Conservation (phyloP, 495 filamentous ascomycete genomes). For the Aspergillus nidulans region DNA sequence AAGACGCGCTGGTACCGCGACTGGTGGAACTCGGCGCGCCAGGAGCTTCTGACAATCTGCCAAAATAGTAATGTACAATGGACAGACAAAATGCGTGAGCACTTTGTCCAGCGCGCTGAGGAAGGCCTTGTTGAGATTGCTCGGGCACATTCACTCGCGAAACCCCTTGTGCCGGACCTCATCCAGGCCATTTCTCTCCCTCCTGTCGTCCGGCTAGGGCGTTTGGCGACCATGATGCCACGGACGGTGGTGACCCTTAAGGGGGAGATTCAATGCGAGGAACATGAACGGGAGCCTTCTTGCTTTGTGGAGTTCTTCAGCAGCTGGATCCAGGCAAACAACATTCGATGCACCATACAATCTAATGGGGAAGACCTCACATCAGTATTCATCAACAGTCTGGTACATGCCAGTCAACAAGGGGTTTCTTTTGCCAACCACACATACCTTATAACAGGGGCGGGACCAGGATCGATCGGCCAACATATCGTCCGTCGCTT, state of each 20-base stretch:
- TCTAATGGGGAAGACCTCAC: not conserved
- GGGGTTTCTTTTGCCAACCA: slow-evolving; percentile 7
- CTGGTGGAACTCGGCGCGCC: not conserved
- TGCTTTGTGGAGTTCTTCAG: not conserved
- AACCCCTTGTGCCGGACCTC: not conserved
- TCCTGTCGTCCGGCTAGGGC: not conserved
- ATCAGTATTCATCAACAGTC: not conserved
- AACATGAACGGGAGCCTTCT: not conserved
- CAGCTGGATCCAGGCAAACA: not conserved
- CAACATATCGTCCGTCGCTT: slow-evolving; percentile 13
- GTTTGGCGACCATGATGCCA: not conserved
- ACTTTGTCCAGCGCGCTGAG: not conserved
- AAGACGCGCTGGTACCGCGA: not conserved
- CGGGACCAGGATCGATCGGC: slow-evolving; percentile 23
- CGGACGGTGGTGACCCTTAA: not conserved
- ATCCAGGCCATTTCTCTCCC: not conserved
- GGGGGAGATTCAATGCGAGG: not conserved
- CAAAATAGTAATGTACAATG: not conserved
- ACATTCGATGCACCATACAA: not conserved
- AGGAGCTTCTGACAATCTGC: not conserved
- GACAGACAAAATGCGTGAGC: not conserved
- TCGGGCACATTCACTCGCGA: not conserved
- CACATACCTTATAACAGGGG: slow-evolving; percentile 23
- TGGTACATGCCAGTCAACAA: slow-evolving; percentile 1
- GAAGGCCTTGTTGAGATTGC: not conserved